phyloP scores from a whole-genome alignment of 2,329 filamentous ascomycete genomes.

The Ophiostoma novo-ulmi region DNA sequence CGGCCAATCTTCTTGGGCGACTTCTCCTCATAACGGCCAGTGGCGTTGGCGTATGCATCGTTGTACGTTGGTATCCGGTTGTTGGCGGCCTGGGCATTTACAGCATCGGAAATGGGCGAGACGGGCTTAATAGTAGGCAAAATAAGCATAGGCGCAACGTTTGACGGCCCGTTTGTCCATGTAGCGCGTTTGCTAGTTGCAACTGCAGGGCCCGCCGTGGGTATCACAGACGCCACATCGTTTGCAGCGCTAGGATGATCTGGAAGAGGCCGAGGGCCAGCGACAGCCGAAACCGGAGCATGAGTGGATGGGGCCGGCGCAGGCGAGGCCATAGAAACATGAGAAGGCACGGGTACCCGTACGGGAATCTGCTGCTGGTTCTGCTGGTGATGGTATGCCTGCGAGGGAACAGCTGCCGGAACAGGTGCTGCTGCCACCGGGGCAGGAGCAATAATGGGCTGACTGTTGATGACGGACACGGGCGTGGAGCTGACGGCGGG shows the following conservation, averaged over 20 bases:
- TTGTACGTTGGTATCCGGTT: conserved; percentile 53
- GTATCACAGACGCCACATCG: conserved; percentile 36
- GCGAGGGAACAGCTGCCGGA: conserved; percentile 5
- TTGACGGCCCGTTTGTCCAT: conserved; percentile 79
- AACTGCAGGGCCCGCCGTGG: conserved; percentile 45
- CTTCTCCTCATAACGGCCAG: conserved; percentile 54
- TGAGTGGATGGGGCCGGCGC: not conserved
- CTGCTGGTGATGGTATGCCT: conserved; percentile 9
- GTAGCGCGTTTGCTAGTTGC: conserved; percentile 74
- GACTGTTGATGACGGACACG: conserved; percentile 1
- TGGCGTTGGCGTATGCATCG: conserved; percentile 44
- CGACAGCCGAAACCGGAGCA: not conserved
- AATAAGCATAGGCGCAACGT: conserved; percentile 88
- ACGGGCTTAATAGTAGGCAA: conserved; percentile 90
- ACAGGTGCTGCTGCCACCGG: conserved; percentile 8
- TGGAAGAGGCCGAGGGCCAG: conserved; percentile 30
- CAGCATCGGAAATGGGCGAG: conserved; percentile 90
- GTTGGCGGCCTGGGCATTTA: conserved; percentile 83
- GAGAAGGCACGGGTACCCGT: conserved; percentile 18
- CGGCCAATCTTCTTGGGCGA: conserved; percentile 85
- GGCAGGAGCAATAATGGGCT: not conserved
- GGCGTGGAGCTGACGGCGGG: conserved; percentile 1
- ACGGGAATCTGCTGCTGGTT: conserved; percentile 17
- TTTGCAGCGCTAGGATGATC: conserved; percentile 30
- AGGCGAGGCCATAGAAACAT: conserved; percentile 17